Base-by-base conservation (phyloP, 2,329 filamentous ascomycete genomes). In the Massarina eburnea region DNA sequence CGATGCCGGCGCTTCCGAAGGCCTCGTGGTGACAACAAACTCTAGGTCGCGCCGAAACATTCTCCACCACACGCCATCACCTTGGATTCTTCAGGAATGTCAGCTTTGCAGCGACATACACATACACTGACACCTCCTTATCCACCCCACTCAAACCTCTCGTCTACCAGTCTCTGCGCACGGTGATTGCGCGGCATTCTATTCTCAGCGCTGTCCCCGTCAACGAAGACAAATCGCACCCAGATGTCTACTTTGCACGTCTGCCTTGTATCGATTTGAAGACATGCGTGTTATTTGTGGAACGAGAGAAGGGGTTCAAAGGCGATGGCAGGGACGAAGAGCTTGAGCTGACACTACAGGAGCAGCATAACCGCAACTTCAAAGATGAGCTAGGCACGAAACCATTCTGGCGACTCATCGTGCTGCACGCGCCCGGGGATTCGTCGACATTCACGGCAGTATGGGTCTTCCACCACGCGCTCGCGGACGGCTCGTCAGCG, bases 381-480 rank as follows among this genome's bases (percentile, higher is more conserved):
- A 62, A 64, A 18, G 52, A 64, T 1, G 61, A 59, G 3, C 38
- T 64, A 15, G 48, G 46, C 8, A 48, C 46, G 0, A 46, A 37
- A n/a, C 71, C 75, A 1, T 73, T 71, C 49, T 79, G 76, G 76
- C 70, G 73, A 17, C 57, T 79, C 2, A 51, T 70, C 15, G 52
- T 79, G 18, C 45, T 76, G 52, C 48, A 8, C 45, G 9, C 30
- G 17, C 17, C 21, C 9, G n/a, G 9, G 30, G 22, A 43, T 9
- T 19, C 37, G 8, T 20, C 49, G 4, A 45, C 30, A 2, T 77
- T 79, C 46, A 75, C 73, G 1, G 72, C 70, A 1, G 59, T 58
- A 2, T 79, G 76, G 58, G 61, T 77, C 8, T 77, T 67, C 49
- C 76, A 80, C 45, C 76, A 79, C 59, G 72, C 71, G 2, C 62